These are phyloP conservation scores for Sphaerobolus stellatus DNA, from an alignment of 1,284 basidiomycete genomes.

Conservation along the genomic window DNA sequence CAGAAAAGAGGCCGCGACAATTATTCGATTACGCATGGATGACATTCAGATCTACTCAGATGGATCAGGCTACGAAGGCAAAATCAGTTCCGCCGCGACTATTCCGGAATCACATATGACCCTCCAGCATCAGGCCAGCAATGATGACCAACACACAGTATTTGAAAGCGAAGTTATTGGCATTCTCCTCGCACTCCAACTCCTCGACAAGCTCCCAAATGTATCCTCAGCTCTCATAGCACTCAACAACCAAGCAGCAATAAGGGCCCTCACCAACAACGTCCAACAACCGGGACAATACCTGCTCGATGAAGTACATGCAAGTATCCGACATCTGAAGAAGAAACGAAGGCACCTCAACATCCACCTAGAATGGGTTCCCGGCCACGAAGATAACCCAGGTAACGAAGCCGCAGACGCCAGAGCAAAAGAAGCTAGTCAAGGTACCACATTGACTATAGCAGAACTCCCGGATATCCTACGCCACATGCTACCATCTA, in stretches of 20 bases:
- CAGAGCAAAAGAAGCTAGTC: slow-evolving; percentile 12
- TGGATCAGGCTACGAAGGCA: too few relatives aligned
- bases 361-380: slow-evolving; percentile 13
- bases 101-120: too few relatives aligned
- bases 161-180: slow-evolving; percentile 33
- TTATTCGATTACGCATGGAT: too few relatives aligned
- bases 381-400: slow-evolving; percentile 11
- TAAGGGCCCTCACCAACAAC: not conserved
- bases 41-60: too few relatives aligned
- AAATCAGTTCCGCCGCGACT: too few relatives aligned
- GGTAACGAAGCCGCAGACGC: slow-evolving; percentile 16
- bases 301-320: not conserved
- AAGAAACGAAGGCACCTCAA: not conserved
- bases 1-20: too few relatives aligned
- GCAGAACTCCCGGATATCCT: not conserved
- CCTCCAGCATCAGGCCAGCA: slow-evolving; percentile 24
- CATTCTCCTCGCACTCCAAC: slow-evolving; percentile 19
- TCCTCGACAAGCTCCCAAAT: slow-evolving; percentile 2
- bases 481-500: not conserved
- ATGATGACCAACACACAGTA: slow-evolving; percentile 25
- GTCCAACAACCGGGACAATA: not conserved
- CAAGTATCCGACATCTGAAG: not conserved
- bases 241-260: slow-evolving; percentile 4
- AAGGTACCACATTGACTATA: not conserved
- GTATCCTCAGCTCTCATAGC: not conserved